Base-by-base conservation (phyloP, 2,329 filamentous ascomycete genomes). In the Neopestalotiopsis sp. region DNA sequence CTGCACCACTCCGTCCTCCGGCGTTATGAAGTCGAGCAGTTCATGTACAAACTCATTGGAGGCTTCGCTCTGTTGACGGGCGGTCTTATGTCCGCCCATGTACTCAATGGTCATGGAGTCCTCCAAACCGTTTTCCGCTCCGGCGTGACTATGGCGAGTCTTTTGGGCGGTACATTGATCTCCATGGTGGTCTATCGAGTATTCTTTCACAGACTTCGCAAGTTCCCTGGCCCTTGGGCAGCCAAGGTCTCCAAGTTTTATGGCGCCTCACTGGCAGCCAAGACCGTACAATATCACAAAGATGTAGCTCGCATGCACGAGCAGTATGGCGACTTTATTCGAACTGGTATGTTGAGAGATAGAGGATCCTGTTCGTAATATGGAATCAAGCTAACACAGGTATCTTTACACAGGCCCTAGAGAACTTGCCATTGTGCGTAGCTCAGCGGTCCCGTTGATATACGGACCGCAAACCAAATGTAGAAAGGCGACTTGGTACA, bases 311-410 rank as follows among this genome's bases (percentile, higher is more conserved):
- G 13, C 1, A 32, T 66, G 63, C 63, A 69, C 2, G 20, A 58
- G 38, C 4, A 28, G 5, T 63, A 69, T 58, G 67, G 67, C 14
- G 67, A 69, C 34, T 69, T 69, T 24, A 38, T 69, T 6, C 63
- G 67, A 1, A 66, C 58, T 5, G 67, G 64, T 64, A 32, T 53
- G 67, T 42, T 9, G 1, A 4, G 34, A 38, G 3, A 10, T 1
- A 32, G 3, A 30, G 56, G 3, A 20, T 56, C 20, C 24, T 2
- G 24, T 2, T 28, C 24, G n/a, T n/a, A n/a, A n/a, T n/a, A n/a
- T n/a, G 24, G 2, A 3, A 28, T 28, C 24, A 28, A 9, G 61
- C 61, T 24, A 2, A 56, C n/a, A 17, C 3, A 28, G 2, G 24
- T 28, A 2, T 28, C 3, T 4, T 9, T 9, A 12, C 28, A 20